Conservation (phyloP, 768 basidiomycete species). For the Pleurotus cornucopiae region DNA sequence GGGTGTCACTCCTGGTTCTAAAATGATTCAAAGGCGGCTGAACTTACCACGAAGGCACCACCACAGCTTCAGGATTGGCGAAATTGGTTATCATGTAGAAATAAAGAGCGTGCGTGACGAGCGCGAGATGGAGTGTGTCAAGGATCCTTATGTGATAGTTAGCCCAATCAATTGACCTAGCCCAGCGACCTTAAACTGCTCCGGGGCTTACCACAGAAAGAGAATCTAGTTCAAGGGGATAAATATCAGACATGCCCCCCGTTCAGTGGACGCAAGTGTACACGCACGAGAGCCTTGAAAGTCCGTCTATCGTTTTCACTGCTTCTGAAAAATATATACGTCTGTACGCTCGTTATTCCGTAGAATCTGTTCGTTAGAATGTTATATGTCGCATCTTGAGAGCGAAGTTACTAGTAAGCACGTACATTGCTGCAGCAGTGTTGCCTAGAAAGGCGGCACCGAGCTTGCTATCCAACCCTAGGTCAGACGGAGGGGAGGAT, state of each 20-base stretch:
- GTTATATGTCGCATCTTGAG: not conserved
- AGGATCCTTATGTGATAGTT: slow-evolving; percentile 21
- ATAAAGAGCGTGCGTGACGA: slow-evolving; percentile 30
- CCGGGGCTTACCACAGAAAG: slow-evolving; percentile 19
- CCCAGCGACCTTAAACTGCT: not conserved
- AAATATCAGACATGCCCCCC: too few relatives aligned
- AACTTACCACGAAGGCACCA: slow-evolving; percentile 24
- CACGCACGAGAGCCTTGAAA: slow-evolving; percentile 27
- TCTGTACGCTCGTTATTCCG: slow-evolving; percentile 37
- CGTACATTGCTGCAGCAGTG: slow-evolving; percentile 6
- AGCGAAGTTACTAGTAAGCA: slow-evolving; percentile 1
- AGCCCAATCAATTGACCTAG: not conserved
- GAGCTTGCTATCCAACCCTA: too few relatives aligned
- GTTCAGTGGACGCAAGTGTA: too few relatives aligned
- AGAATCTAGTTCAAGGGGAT: slow-evolving; percentile 14
- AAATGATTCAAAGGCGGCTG: not conserved
- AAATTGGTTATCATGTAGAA: slow-evolving; percentile 31
- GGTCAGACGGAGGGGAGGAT: too few relatives aligned
- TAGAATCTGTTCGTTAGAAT: slow-evolving; percentile 28
- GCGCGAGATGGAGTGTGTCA: slow-evolving; percentile 28
- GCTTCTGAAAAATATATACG: slow-evolving; percentile 32
- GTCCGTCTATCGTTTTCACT: slow-evolving; percentile 21
- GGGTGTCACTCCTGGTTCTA: not conserved
- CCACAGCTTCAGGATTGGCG: slow-evolving; percentile 20
- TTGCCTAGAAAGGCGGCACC: too few relatives aligned